phyloP scores from a whole-genome alignment of 2,329 filamentous ascomycete genomes.

The Fusarium goolgardi region DNA sequence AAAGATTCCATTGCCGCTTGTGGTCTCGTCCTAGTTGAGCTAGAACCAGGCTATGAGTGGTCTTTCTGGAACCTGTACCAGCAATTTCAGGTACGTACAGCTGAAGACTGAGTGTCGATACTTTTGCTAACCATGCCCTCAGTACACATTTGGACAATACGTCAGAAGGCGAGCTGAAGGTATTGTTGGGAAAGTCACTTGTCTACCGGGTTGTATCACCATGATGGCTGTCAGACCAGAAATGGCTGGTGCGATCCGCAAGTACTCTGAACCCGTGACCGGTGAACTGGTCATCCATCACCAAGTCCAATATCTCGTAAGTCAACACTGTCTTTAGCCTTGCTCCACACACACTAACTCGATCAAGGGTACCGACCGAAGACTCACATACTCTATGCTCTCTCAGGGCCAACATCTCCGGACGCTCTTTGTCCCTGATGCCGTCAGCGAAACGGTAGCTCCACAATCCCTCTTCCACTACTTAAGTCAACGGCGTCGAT shows the following conservation, averaged over 20 bases:
- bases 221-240: conserved; percentile 41
- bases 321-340: neutral
- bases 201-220: conserved; percentile 40
- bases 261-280: conserved; percentile 39
- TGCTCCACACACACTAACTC: neutral
- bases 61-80: conserved; percentile 43
- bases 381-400: conserved; percentile 42
- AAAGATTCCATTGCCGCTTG: conserved; percentile 40
- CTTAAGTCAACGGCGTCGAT: conserved; percentile 50
- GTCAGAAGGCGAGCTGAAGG: conserved; percentile 38
- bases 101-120: fast-evolving
- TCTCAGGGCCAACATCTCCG: conserved; percentile 37
- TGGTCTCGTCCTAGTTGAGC: conserved; percentile 35
- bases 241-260: conserved; percentile 40
- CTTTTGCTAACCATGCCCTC: neutral
- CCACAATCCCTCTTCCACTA: conserved; percentile 51
- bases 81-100: conserved; percentile 35
- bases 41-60: conserved; percentile 41
- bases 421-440: conserved; percentile 50
- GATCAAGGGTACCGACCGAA: conserved; percentile 34
- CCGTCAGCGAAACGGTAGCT: conserved; percentile 51
- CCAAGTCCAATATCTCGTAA: conserved; percentile 42
- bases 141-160: conserved; percentile 42
- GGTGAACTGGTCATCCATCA: conserved; percentile 36
- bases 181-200: conserved; percentile 36